phyloP scores from a whole-genome alignment of 371 early-diverging fungal genomes.

The Chytridium lagenaria region DNA sequence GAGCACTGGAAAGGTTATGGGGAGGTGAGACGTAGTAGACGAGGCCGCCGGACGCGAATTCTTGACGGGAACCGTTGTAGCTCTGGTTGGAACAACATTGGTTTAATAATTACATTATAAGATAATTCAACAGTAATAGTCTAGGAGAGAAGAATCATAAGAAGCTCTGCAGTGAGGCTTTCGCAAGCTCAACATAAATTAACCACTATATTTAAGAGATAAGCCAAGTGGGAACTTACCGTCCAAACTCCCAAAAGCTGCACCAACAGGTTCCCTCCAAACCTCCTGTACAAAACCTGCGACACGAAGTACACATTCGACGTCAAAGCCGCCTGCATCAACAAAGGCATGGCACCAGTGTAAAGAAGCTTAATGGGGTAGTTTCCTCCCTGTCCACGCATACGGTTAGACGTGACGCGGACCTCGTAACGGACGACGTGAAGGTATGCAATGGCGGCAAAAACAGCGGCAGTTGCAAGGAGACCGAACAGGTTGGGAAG shows the following conservation, averaged over 20 bases:
- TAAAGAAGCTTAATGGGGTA: constrained; percentile 99
- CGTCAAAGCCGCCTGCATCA: constrained; percentile 96
- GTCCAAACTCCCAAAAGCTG: constrained; percentile 98
- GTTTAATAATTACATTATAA: constrained; percentile 5
- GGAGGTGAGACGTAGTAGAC: constrained; percentile 99
- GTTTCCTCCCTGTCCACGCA: constrained; percentile 94
- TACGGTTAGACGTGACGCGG: constrained; percentile 94
- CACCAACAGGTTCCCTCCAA: constrained; percentile 93
- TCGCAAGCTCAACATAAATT: too few relatives aligned
- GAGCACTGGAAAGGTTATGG: constrained; percentile 76
- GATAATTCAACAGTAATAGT: constrained; percentile 21
- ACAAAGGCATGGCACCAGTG: constrained; percentile 99
- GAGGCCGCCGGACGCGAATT: constrained; percentile 92
- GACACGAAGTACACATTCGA: constrained; percentile 96
- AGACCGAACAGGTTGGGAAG: constrained; percentile 96
- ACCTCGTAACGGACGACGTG: constrained; percentile 99
- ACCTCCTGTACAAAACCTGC: constrained; percentile 93
- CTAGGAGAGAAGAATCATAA: too few relatives aligned
- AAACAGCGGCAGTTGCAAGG: constrained; percentile 87
- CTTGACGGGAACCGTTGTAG: constrained; percentile 82
- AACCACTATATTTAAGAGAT: background rate
- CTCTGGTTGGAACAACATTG: constrained; percentile 23
- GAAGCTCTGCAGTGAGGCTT: too few relatives aligned
- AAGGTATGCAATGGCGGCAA: constrained; percentile 96
- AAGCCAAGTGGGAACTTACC: constrained; percentile 30